These are phyloP conservation scores for Clitopilus passeckerianus DNA, from an alignment of 768 basidiomycete genomes.

Conservation along the genomic window DNA sequence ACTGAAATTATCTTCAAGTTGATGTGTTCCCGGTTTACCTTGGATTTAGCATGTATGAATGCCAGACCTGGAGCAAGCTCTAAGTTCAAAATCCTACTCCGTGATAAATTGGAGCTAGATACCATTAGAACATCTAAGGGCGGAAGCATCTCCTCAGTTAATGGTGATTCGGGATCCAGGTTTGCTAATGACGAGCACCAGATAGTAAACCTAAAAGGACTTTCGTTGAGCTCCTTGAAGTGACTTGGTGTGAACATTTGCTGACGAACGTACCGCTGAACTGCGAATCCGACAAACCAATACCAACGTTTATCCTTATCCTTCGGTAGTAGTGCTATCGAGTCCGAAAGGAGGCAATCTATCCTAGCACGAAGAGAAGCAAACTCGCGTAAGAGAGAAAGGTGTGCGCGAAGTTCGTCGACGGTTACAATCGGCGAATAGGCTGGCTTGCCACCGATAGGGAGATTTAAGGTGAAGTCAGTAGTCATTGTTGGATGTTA, in stretches of 20 bases:
- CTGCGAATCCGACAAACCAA: not conserved
- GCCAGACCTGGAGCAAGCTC: not conserved
- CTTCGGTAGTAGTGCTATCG: not conserved
- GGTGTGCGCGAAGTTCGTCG: not conserved
- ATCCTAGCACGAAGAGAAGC: not conserved
- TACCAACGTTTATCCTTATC: not conserved
- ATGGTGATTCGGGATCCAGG: not conserved
- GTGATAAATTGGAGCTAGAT: not conserved
- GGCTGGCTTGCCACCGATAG: not conserved
- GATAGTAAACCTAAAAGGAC: not conserved
- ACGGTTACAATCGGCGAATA: not conserved
- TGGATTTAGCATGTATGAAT: not conserved
- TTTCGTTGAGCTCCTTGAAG: not conserved
- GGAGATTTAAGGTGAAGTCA: no score
- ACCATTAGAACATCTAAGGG: not conserved
- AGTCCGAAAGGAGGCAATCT: not conserved
- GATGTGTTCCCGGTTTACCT: not conserved
- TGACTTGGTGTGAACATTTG: not conserved
- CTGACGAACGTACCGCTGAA: not conserved
- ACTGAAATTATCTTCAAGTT: no score
- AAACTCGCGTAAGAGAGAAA: not conserved
- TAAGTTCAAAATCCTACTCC: not conserved
- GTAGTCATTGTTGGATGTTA: no score
- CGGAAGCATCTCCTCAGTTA: not conserved
- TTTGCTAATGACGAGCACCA: not conserved